These are phyloP conservation scores for Cyclotella choctawhatcheeana DNA, from an alignment of 108 stramenopile species.

Conservation along the genomic window DNA sequence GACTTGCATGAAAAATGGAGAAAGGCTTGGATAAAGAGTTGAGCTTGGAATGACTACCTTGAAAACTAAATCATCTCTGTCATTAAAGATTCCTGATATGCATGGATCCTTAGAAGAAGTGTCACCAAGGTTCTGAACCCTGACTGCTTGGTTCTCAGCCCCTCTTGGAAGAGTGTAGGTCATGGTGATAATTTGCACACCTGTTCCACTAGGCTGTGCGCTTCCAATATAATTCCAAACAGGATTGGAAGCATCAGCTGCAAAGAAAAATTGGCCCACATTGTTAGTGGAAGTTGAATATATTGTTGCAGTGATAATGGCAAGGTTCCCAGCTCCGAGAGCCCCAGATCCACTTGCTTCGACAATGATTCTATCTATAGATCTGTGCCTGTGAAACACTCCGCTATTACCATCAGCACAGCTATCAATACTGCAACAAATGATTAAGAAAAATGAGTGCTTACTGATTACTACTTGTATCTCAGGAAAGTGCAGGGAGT, in stretches of 20 bases:
- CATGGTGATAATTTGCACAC: not conserved
- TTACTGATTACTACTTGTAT: too few species aligned
- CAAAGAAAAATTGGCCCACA: not conserved
- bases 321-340: not conserved
- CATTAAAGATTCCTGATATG: too few species aligned
- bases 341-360: not conserved
- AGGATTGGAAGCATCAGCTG: not conserved
- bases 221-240: not conserved
- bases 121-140: too few species aligned
- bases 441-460: too few species aligned
- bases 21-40: too few species aligned
- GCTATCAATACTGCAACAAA: slow-evolving; percentile 30
- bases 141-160: not conserved
- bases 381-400: too few species aligned
- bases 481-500: too few species aligned
- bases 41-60: too few species aligned
- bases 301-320: not conserved
- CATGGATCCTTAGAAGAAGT: too few species aligned
- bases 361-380: not conserved
- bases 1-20: too few species aligned
- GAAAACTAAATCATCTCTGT: too few species aligned
- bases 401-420: slow-evolving; percentile 28
- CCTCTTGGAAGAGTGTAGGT: not conserved
- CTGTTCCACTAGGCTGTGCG: not conserved
- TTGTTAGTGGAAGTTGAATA: not conserved